Percentiles rank a stretch among this genome's conserved stretches.
Evolutionary conservation across 2,329 filamentous ascomycete species (phyloP).

Genomic region (Ophiostoma piceae): DNA sequence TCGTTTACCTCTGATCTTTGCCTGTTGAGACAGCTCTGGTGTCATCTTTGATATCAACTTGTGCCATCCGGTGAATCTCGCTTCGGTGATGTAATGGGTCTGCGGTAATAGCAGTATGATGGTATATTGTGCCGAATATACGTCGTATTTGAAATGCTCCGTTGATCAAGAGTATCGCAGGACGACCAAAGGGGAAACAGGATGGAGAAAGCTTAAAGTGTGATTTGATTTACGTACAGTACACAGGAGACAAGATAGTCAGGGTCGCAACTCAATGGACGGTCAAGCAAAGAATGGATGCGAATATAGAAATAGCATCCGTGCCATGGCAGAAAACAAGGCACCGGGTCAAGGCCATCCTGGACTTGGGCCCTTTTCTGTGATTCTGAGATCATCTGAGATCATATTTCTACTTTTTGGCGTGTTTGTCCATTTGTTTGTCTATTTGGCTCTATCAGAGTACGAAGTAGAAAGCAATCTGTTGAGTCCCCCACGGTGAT

Average conservation of each 20-base stretch:
- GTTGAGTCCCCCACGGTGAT: slow-evolving; percentile 6
- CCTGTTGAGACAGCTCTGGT: background rate
- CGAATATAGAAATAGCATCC: background rate
- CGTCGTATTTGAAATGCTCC: slow-evolving; percentile 9
- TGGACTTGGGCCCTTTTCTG: background rate
- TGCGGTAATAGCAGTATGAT: background rate
- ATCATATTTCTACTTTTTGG: background rate
- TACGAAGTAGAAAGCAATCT: background rate
- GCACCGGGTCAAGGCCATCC: background rate
- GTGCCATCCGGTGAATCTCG: background rate
- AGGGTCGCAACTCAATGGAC: background rate
- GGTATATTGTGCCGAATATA: slow-evolving; percentile 6
- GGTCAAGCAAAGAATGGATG: background rate
- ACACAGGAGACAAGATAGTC: background rate
- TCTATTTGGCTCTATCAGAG: background rate
- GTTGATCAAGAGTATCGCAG: background rate
- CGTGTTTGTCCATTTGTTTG: background rate
- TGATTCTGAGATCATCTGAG: background rate
- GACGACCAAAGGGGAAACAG: background rate
- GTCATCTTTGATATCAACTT: background rate
- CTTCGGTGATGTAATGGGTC: background rate
- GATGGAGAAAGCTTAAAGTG: slow-evolving; percentile 12
- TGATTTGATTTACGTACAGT: background rate
- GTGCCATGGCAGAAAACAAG: slow-evolving; percentile 1
- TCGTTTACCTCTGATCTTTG: background rate